Base-by-base conservation (phyloP, 1,284 basidiomycete species). In the Malassezia japonica region DNA sequence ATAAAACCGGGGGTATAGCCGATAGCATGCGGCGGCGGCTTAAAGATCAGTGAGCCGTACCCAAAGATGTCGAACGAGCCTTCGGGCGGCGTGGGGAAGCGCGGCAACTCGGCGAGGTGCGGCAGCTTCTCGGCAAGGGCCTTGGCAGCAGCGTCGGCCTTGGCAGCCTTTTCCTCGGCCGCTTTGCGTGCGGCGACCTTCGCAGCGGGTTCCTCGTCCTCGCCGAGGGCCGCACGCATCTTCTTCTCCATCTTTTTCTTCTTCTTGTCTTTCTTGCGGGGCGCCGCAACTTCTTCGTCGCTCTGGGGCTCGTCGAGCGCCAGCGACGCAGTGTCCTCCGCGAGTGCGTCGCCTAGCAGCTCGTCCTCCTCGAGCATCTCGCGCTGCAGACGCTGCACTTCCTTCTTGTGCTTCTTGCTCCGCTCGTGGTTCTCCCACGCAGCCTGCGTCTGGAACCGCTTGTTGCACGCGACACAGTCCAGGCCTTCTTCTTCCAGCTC, bases 401-500 rank as follows among this genome's bases (percentile, higher is more conserved):
- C 64, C 42, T 86, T 88, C 72, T 87, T 75, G 73, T 99, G 94
- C 74, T 92, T 96, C 74, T 86, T 87, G 74, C 90, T 95, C 61
- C 89, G 79, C 74, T 98, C 94, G 62, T 98, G 94, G 72, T 91
- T 96, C 62, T 83, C 79, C 88, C 91, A 98, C 15, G 89, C 86
- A 0, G 88, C 87, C 68, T 95, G 89, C 61, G 85, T 90, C 65
- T 84, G 79, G 74, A 96, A 98, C 1, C 79, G 79, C 76, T 95
- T 96, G 47, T 82, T 79, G 69, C 94, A 99, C 3, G 85, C 92
- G n/a, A 96, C 84, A 66, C 94, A 99, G 72, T 95, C 90, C 81
- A 87, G 91, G 4, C 59, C n/a, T 15, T 25, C 25, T 25, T 48
- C 50, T 0, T 50, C 59, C 1, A 47, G 62, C 2, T 46, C 57